Evolutionary conservation across 441 rosid genomes (phyloP), one percentile per base, ranked within the genome.

Genomic region (Corymbia calophylla): DNA sequence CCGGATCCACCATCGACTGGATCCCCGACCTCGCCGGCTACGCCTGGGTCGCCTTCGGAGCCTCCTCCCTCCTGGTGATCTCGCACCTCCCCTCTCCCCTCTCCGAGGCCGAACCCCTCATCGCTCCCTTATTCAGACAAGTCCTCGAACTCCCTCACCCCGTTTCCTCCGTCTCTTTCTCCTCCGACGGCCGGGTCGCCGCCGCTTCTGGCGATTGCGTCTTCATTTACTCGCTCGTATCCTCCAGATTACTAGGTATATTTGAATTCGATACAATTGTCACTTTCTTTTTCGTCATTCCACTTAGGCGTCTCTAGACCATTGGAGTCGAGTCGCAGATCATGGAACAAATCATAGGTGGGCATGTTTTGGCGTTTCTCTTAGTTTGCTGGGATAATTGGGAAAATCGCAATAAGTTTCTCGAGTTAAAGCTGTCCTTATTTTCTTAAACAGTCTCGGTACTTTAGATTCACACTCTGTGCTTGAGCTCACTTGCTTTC

Each of bases 21-120:
- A 91, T 98, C 53, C 97, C 99, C 18, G 99, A 96, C 89, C 95
- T 95, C 88, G 93, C 94, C 55, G 98, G 99, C 89, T 93, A 95
- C 96, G 94, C 99, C 93, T 98, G 99, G 99, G 94, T 96, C 66
- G 99, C 99, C 25, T 98, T 96, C 90, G 99, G 98, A 47, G 99
- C 99, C 27, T 98, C 99, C 90, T 94, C 99, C 88, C 97, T 98
- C 88, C 92, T 97, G 27, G 97, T 96, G 84, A 94, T 98, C 92
- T 95, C 99, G 64, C 99, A 98, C 94, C 91, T 98, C 53, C 99
- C 99, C 90, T 96, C 98, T 29, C 97, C 99, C 73, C 95, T 95
- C 88, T 96, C 96, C 90, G 91, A 90, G 88, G 94, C 95, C 39
- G 96, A 98, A 89, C 49, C 92, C 88, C 88, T 92, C 35, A 90